A percentile compares a stretch with the other conserved stretches of the same genome.
These are phyloP conservation scores for Polyporus tsugae DNA, from an alignment of 1,284 basidiomycete species.

Conservation along the genomic window DNA sequence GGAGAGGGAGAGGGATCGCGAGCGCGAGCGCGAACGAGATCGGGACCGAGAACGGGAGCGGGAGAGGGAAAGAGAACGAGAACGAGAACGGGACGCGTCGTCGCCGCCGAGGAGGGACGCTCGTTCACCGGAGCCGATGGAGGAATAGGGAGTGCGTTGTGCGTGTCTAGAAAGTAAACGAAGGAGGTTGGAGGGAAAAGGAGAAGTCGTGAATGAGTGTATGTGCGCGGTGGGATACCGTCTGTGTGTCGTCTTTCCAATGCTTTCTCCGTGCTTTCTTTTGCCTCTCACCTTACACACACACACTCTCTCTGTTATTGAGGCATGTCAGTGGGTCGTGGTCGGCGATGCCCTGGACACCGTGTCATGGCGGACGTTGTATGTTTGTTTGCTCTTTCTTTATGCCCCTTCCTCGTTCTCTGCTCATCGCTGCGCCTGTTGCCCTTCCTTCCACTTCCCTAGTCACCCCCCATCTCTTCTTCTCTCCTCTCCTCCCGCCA, in stretches of 20 bases:
- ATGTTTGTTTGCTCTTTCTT: not conserved
- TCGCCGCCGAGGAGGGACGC: conserved; percentile 27
- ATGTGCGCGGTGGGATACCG: conserved; percentile 4
- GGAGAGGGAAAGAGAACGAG: conserved; percentile 23
- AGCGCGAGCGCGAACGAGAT: conserved; percentile 19
- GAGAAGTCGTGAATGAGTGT: not conserved
- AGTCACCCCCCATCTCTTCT: not conserved
- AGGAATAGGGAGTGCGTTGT: conserved; percentile 21
- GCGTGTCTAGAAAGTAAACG: not conserved
- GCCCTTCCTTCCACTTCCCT: no score
- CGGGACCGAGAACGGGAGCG: conserved; percentile 19
- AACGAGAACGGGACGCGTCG: conserved; percentile 26
- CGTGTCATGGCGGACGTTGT: conserved; percentile 9
- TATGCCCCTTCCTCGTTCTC: not conserved
- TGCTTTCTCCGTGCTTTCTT: conserved; percentile 16
- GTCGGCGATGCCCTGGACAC: conserved; percentile 2
- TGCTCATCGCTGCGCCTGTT: not conserved
- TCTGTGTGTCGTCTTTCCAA: conserved; percentile 8
- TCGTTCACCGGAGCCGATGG: conserved; percentile 34
- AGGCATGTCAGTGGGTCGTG: conserved; percentile 11
- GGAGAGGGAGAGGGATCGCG: conserved; percentile 18
- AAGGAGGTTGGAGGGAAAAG: not conserved
- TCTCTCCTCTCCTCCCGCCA: not conserved
- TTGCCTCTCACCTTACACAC: not conserved
- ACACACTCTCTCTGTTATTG: conserved; percentile 8